Base-by-base conservation (phyloP, 176 grass and related monocot species). In the Oryza rufipogon region DNA sequence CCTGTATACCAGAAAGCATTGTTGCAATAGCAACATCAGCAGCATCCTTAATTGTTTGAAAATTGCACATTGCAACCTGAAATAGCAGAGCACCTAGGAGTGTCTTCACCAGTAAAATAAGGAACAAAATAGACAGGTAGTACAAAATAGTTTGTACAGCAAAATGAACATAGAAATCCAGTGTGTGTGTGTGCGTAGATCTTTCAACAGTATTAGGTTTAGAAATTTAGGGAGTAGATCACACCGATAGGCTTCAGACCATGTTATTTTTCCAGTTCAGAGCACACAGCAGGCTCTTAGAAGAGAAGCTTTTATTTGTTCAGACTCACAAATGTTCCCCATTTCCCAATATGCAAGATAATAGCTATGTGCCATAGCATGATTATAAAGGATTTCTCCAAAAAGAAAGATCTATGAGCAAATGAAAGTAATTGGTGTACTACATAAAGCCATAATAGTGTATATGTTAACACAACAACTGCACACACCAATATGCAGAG, bases 1-100 rank as follows among this genome's bases (percentile, higher is more conserved):
- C 96, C 96, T 98, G 96, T 89, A 98, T 95, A 74, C 96, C 93
- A 90, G 93, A 98, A 94, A 87, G 96, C 96, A 98, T 98, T 70
- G 93, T 92, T 42, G 89, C 89, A 88, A 98, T 98, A 76, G 96
- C 96, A 87, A 98, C 96, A 95, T 98, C 93, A 83, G 93, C 91
- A 56, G 96, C 89, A 92, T 98, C 96, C 78, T 98, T 93, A 45
- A 98, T 90, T 22, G 91, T 93, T 88, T 84, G 86, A 81, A 98
- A 98, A 88, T 95, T 98, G 58, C 96, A 98, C 93, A 98, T 98
- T 19, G 93, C 96, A 79, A 95, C 96, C 96, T 95, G 82, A 87
- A 76, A 85, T 49, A 85, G 20, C 34, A 73, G 73, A 86, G 15
- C n/a, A 80, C 34, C 63, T 63, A 86, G 48, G 38, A 83, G 68